These are phyloP conservation scores for Colletotrichum sp. DNA, from an alignment of 2,329 filamentous ascomycete species.

Conservation along the genomic window DNA sequence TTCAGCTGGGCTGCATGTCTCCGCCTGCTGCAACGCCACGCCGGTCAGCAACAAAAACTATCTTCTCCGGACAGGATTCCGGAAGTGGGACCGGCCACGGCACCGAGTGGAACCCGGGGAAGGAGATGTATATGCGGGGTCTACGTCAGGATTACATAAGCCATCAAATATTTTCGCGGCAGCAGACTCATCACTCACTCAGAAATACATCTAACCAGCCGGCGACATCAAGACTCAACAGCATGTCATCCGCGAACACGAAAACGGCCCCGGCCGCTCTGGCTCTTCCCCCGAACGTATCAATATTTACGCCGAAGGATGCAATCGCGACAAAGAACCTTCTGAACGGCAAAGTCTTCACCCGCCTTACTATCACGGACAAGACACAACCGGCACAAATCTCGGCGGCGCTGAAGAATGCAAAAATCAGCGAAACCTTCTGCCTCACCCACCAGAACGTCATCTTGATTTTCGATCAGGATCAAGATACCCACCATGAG, in stretches of 20 bases:
- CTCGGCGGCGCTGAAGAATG: neutral
- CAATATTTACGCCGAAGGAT: constrained; percentile 22
- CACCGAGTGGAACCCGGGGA: neutral
- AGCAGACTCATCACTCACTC: neutral
- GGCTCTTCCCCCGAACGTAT: constrained; percentile 24
- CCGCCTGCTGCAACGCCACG: neutral
- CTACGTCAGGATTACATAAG: neutral
- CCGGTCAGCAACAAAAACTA: neutral
- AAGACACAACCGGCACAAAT: constrained; percentile 19
- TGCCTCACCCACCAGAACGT: constrained; percentile 21
- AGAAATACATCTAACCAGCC: neutral
- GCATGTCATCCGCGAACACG: neutral
- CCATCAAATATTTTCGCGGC: neutral
- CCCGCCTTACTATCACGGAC: constrained; percentile 22
- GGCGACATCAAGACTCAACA: neutral
- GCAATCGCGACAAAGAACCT: constrained; percentile 11
- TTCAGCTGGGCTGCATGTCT: neutral
- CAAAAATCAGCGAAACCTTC: constrained; percentile 13
- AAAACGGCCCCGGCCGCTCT: neutral
- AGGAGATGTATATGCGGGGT: neutral
- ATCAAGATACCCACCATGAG: constrained; percentile 24
- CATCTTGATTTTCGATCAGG: constrained; percentile 21
- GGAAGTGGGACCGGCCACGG: neutral
- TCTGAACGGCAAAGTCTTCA: constrained; percentile 21
- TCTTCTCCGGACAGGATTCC: neutral